phyloP scores from a whole-genome alignment of 345 rosid genomes.

The Anastatica hierochuntica region DNA sequence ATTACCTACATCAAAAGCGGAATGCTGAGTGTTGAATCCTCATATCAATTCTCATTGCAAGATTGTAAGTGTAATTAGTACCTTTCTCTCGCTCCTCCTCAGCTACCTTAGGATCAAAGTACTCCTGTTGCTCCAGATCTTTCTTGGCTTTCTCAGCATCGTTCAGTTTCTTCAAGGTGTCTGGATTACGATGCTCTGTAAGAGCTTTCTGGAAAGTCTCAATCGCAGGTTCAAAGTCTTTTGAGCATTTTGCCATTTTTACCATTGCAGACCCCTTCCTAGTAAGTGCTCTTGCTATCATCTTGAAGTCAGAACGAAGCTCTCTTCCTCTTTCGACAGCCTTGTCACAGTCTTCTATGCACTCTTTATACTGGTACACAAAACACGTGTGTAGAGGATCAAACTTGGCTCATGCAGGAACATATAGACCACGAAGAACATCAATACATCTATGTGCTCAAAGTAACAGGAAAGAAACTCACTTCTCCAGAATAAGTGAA shows the following conservation, averaged over 20 bases:
- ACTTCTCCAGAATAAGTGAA: no score
- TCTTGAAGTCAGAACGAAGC: constrained; percentile 78
- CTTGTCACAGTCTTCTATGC: constrained; percentile 82
- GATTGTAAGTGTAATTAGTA: constrained; percentile 13
- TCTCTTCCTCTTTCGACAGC: constrained; percentile 94
- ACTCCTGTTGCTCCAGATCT: constrained; percentile 76
- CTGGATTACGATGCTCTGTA: constrained; percentile 92
- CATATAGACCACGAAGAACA: no score
- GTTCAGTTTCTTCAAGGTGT: constrained; percentile 75
- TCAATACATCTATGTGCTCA: no score
- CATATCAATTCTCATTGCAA: background rate
- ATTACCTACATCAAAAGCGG: constrained; percentile 44
- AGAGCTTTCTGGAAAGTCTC: constrained; percentile 96
- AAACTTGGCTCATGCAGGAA: no score
- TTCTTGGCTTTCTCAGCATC: constrained; percentile 83
- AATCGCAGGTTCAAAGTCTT: constrained; percentile 75
- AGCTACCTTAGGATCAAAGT: constrained; percentile 70
- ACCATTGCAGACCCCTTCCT: constrained; percentile 88
- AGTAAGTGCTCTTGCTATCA: constrained; percentile 89
- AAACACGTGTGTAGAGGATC: no score
- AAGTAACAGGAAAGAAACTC: no score
- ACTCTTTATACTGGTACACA: constrained; percentile 51
- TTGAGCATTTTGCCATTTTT: constrained; percentile 62
- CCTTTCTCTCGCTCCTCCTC: constrained; percentile 97
- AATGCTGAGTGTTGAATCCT: background rate